Base-by-base conservation (phyloP, 2,329 filamentous ascomycete species). In the Davidsoniella virescens region DNA sequence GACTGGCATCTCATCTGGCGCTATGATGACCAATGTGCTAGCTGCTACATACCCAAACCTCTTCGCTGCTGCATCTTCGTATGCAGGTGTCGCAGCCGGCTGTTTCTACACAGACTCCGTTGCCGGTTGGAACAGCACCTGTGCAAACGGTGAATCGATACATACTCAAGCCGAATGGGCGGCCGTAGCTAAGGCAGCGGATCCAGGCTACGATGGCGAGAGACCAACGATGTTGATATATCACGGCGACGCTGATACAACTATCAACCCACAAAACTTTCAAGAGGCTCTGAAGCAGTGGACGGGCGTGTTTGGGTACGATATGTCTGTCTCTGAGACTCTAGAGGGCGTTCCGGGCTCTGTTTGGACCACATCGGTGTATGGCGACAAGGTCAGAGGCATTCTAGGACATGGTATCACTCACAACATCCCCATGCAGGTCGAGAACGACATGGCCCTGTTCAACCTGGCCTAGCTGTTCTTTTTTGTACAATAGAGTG, bases 221-320 rank as follows among this genome's bases (percentile, higher is more conserved):
- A 63, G 73, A 2, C 75, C 75, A 0, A 69, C 66, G 52, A 74
- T 80, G 69, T 73, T 77, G 59, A 68, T 78, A 55, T 78, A 72
- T 64, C 75, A 79, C 56, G 75, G 75, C 38, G 69, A 67, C 20
- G 61, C 58, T 3, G 76, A 79, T 56, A 59, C 61, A 2, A 71
- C 68, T 0, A 61, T 78, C 4, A 63, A 65, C 18, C 70, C 69
- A 1, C 65, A 69, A 55, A 78, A 78, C 59, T 75, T 75, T 57
- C 60, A 73, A 29, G 75, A 79, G 62, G 69, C 70, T 40, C 70
- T 73, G 55, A 75, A 76, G 63, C 67, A 74, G 59, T 75, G 72
- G 72, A 68, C 71, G 0, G 69, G 67, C 7, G 68, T 75, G 1
- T 67, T 73, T 50, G 69, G 69, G 3, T 62, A 66, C 16, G 20